These are phyloP conservation scores for Zygoascus flipseniorum DNA, from an alignment of 805 yeast genomes.

Conservation along the genomic window DNA sequence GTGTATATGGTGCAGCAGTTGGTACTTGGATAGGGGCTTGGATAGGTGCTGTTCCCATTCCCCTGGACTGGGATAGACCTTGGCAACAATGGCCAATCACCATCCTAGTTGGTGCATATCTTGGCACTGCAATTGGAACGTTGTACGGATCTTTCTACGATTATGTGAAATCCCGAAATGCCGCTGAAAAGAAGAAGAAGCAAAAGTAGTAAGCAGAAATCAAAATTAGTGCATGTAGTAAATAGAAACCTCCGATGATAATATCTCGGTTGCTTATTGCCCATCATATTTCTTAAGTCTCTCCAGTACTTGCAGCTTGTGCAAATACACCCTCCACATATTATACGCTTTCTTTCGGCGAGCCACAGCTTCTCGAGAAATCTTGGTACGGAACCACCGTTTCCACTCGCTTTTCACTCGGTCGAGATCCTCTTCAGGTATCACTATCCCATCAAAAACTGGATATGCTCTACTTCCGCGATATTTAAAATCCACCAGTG, in stretches of 20 bases:
- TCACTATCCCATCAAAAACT: slow-evolving; percentile 56
- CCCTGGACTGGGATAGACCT: slow-evolving; percentile 94
- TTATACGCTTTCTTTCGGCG: slow-evolving; percentile 2
- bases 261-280: background rate
- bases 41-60: slow-evolving; percentile 90
- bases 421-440: slow-evolving; percentile 39
- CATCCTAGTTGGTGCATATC: slow-evolving; percentile 64
- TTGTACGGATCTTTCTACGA: slow-evolving; percentile 11
- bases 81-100: slow-evolving; percentile 98
- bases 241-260: background rate
- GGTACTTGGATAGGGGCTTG: slow-evolving; percentile 64
- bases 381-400: background rate
- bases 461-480: slow-evolving; percentile 39
- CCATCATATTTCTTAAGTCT: slow-evolving; percentile 4
- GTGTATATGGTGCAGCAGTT: slow-evolving; percentile 32
- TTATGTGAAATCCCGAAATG: background rate
- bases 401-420: slow-evolving; percentile 5
- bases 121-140: slow-evolving; percentile 64
- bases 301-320: slow-evolving; percentile 3
- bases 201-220: background rate
- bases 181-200: background rate
- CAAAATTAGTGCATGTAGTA: background rate
- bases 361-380: background rate
- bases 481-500: slow-evolving; percentile 56
- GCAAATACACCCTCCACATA: slow-evolving; percentile 6